Base-by-base conservation (phyloP, 2,329 filamentous ascomycete genomes). In the Aspergillus eucalypticola region DNA sequence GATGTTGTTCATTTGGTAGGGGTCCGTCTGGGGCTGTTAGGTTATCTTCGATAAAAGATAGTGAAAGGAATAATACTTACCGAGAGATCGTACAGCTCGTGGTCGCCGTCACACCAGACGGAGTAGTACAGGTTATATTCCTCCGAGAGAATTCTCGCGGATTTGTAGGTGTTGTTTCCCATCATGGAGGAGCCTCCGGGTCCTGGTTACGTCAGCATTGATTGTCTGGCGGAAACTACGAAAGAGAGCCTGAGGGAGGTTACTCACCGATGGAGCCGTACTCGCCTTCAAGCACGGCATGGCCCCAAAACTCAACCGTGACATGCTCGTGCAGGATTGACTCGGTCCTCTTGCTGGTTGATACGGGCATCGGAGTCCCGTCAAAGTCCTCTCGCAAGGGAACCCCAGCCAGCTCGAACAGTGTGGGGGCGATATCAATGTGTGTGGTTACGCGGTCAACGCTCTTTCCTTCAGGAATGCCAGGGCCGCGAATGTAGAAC, bases 341-440 rank as follows among this genome's bases (percentile, higher is more conserved):
- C 0, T 72, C 68, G 1, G 17, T 29, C 8, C 69, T 75, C 15
- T 29, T 13, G n/a, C 29, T 19, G 49, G n/a, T 48, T 2, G 59
- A 57, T 3, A 81, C 54, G 0, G 80, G 79, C 27, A 87, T 84
- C 0, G 83, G 76, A 0, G 79, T 75, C 0, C 86, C 86, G 56
- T 88, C 86, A 66, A 88, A 86, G 49, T 86, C 82, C 0, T 75
- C 65, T 0, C 81, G 76, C 2, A 78, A 65, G 0, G 77, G 71
- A 51, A 74, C 69, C 1, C 75, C 75, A 2, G 76, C 74, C n/a
- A 75, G 67, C 8, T 78, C 72, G 38, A 88, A 76, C 8, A 89
- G 71, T 0, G 87, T 89, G 0, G 87, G 86, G 0, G 84, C 85
- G 2, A 90, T 73, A 65, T 89, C 87, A 3, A 86, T 86, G 61